Percentiles rank a stretch among this genome's conserved stretches.
phyloP scores from a whole-genome alignment of 306 rosid species.

The Trichosanthes cucumerina region DNA sequence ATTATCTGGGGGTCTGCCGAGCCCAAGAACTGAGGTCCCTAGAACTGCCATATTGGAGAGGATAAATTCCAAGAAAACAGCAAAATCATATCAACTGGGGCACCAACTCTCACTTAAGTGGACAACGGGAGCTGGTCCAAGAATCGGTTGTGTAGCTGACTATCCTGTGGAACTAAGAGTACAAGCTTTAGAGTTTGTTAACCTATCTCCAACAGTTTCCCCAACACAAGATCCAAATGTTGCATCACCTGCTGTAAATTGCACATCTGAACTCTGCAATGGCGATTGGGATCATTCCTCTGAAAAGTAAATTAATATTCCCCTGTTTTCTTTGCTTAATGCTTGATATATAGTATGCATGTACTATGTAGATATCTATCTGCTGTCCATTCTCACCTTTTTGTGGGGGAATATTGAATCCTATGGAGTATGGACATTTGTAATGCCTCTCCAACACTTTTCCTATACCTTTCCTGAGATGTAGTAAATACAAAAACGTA shows the following conservation, averaged over 20 bases:
- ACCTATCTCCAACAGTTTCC: constrained; percentile 53
- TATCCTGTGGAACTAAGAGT: constrained; percentile 67
- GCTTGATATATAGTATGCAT: not conserved
- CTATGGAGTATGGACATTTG: not conserved
- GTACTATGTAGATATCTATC: not conserved
- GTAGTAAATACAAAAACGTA: not conserved
- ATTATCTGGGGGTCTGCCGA: constrained; percentile 85
- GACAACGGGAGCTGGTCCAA: constrained; percentile 96
- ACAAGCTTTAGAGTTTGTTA: constrained; percentile 77
- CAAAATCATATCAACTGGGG: constrained; percentile 74
- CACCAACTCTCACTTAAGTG: constrained; percentile 64
- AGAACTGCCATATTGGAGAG: constrained; percentile 51
- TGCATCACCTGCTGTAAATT: constrained; percentile 21
- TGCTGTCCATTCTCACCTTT: not conserved
- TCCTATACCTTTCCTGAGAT: not conserved
- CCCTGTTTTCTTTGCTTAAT: not conserved
- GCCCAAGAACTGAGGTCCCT: constrained; percentile 81
- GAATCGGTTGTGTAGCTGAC: constrained; percentile 92
- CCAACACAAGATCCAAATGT: constrained; percentile 24
- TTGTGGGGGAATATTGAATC: not conserved
- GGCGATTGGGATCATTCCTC: not conserved
- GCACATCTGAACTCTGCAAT: constrained; percentile 9
- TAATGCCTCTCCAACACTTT: not conserved
- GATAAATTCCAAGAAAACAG: constrained; percentile 75
- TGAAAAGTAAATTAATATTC: not conserved